Conservation (phyloP, 768 basidiomycete species). For the Lentinula sp. region DNA sequence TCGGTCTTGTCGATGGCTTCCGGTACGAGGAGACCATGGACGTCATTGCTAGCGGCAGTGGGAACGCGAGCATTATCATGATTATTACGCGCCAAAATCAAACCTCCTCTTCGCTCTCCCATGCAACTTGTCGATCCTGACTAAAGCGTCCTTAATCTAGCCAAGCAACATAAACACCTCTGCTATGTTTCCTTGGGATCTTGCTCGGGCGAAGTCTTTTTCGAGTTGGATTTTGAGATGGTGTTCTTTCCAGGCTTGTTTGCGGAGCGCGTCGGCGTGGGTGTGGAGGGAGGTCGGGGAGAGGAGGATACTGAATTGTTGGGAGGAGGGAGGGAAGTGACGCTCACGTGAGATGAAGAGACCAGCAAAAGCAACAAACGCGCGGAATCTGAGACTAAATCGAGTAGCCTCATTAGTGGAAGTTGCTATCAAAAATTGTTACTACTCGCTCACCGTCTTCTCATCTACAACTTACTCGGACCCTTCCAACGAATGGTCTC, state of each 20-base stretch:
- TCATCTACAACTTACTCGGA: too few species aligned
- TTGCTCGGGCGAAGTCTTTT: conserved; percentile 21
- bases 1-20: conserved; percentile 43
- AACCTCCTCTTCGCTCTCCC: conserved; percentile 39
- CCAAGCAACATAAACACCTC: conserved; percentile 34
- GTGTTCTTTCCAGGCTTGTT: conserved; percentile 34
- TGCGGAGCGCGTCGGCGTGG: conserved; percentile 2
- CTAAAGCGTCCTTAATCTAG: conserved; percentile 29
- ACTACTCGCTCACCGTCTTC: too few species aligned
- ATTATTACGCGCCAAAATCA: conserved; percentile 20
- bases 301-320: too few species aligned
- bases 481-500: too few species aligned
- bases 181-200: conserved; percentile 24
- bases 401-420: too few species aligned
- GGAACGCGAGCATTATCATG: too few species aligned
- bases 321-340: too few species aligned
- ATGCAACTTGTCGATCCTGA: conserved; percentile 31
- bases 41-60: conserved; percentile 20
- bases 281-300: neutral
- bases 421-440: too few species aligned
- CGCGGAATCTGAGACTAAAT: too few species aligned
- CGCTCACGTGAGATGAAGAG: too few species aligned
- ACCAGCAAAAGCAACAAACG: too few species aligned
- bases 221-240: conserved; percentile 16
- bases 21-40: conserved; percentile 40